Evolutionary conservation across 768 basidiomycete species (phyloP).

Genomic region (Myochromella boudieri): DNA sequence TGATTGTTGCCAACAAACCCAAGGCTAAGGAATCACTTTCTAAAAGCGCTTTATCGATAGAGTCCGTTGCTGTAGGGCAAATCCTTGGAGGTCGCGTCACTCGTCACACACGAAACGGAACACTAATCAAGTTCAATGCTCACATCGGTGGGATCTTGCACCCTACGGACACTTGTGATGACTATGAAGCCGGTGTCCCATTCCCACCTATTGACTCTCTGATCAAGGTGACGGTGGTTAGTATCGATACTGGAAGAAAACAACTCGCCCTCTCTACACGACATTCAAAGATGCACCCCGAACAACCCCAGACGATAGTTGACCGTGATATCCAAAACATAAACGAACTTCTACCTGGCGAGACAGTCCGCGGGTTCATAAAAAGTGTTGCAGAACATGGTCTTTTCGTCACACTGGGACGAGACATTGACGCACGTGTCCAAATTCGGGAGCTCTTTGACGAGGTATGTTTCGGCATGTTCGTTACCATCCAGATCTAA

Average conservation of each 20-base stretch:
- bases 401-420: slow-evolving; percentile 83
- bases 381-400: slow-evolving; percentile 87
- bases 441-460: slow-evolving; percentile 94
- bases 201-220: slow-evolving; percentile 66
- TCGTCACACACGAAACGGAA: slow-evolving; percentile 68
- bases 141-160: slow-evolving; percentile 77
- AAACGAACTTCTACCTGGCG: slow-evolving; percentile 66
- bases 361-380: slow-evolving; percentile 83
- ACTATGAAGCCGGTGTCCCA: slow-evolving; percentile 59
- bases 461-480: slow-evolving; percentile 46
- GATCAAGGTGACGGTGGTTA: slow-evolving; percentile 70
- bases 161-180: slow-evolving; percentile 79
- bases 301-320: slow-evolving; percentile 44
- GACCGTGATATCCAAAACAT: slow-evolving; percentile 71
- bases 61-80: slow-evolving; percentile 69
- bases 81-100: slow-evolving; percentile 79
- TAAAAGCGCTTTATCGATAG: slow-evolving; percentile 59
- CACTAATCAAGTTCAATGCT: slow-evolving; percentile 72
- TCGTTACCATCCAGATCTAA: no score
- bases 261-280: slow-evolving; percentile 83
- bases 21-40: slow-evolving; percentile 50
- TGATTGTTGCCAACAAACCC: slow-evolving; percentile 78
- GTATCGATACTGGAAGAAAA: slow-evolving; percentile 62
- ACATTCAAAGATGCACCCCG: slow-evolving; percentile 62
- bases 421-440: slow-evolving; percentile 84